phyloP scores from a whole-genome alignment of 257 asterid genomes.

The Craterostigma plantagineum region DNA sequence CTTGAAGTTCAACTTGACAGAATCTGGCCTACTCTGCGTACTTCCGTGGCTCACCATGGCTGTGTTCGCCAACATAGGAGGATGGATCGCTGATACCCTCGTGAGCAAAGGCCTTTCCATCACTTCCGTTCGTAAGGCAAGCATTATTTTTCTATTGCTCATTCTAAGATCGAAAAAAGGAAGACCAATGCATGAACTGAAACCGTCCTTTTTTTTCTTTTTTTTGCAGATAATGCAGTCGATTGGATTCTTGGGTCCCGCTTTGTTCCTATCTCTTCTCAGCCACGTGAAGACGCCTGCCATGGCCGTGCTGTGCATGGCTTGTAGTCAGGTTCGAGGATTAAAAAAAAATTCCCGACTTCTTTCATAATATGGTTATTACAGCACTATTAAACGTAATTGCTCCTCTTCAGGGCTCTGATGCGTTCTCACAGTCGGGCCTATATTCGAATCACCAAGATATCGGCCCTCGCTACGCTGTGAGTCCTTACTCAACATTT shows the following conservation, averaged over 20 bases:
- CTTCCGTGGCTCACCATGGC: slow-evolving; percentile 88
- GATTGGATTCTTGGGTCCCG: slow-evolving; percentile 73
- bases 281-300: slow-evolving; percentile 58
- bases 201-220: slow-evolving; percentile 6
- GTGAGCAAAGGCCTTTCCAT: slow-evolving; percentile 62
- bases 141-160: no score
- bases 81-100: slow-evolving; percentile 80
- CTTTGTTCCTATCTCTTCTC: slow-evolving; percentile 55
- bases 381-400: slow-evolving; percentile 2
- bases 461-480: slow-evolving; percentile 91
- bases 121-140: slow-evolving; percentile 22
- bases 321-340: slow-evolving; percentile 70
- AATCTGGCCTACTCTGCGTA: slow-evolving; percentile 63
- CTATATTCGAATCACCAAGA: slow-evolving; percentile 96
- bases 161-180: no score
- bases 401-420: slow-evolving; percentile 49
- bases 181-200: no score
- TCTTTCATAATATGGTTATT: no score
- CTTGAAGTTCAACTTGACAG: slow-evolving; percentile 72
- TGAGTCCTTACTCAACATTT: slow-evolving; percentile 33
- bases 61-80: slow-evolving; percentile 62
- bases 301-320: slow-evolving; percentile 71
- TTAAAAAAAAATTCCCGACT: no score
- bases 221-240: slow-evolving; percentile 70
- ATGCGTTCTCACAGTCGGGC: slow-evolving; percentile 96